These are phyloP conservation scores for Nakataea oryzae DNA, from an alignment of 2,329 filamentous ascomycete genomes.

Conservation along the genomic window DNA sequence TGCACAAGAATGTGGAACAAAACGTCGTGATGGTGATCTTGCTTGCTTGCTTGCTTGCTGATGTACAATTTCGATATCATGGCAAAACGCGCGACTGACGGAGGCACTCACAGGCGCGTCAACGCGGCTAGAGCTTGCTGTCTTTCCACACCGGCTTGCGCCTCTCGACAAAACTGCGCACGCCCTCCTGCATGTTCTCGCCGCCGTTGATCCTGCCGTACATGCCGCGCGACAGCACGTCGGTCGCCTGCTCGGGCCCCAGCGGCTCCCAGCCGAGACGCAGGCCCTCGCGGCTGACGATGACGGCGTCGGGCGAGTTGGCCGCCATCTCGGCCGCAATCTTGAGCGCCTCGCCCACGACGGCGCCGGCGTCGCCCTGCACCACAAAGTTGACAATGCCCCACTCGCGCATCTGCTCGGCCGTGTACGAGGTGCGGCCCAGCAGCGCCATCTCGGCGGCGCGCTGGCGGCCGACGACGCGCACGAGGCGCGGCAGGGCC, in stretches of 20 bases:
- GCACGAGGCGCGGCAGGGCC: constrained; percentile 54
- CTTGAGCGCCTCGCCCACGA: constrained; percentile 47
- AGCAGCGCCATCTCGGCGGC: constrained; percentile 63
- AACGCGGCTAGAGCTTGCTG: constrained; percentile 40
- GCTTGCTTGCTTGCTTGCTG: no score
- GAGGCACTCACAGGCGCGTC: no score
- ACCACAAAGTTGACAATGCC: constrained; percentile 62
- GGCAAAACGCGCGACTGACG: no score
- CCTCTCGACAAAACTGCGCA: constrained; percentile 69
- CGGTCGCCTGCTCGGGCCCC: constrained; percentile 53
- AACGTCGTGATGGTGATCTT: no score
- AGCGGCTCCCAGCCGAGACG: constrained; percentile 63
- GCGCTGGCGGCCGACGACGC: constrained; percentile 56
- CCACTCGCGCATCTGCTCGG: constrained; percentile 51
- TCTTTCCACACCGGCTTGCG: constrained; percentile 57
- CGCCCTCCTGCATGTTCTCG: constrained; percentile 66
- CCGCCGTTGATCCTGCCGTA: constrained; percentile 50
- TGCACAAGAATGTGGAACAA: no score
- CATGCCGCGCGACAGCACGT: constrained; percentile 44
- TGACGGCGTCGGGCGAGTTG: constrained; percentile 66
- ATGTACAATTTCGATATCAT: not conserved
- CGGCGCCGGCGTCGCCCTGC: constrained; percentile 20
- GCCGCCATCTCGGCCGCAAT: constrained; percentile 51
- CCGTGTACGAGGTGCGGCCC: constrained; percentile 41
- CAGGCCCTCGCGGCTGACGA: constrained; percentile 63